Evolutionary conservation across 2,329 filamentous ascomycete species (phyloP), one percentile per base, ranked within the genome.

Genomic region (Claviceps monticola): DNA sequence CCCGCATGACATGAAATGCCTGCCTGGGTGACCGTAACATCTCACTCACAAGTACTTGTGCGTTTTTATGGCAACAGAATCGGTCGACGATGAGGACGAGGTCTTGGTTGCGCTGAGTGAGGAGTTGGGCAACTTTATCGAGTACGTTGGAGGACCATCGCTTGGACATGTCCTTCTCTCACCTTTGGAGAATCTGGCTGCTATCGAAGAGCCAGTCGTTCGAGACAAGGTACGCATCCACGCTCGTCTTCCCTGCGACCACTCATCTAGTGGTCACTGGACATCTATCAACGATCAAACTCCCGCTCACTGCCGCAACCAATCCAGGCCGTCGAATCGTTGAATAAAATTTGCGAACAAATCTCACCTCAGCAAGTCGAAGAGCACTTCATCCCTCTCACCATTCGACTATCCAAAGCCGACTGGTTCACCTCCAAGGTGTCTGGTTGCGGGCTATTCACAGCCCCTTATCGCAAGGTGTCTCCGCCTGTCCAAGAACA

Each of bases 391-490:
- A 91, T 98, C 61, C 93, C 93, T 56, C 84, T 98, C 64, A 90
- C 90, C 54, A 81, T 95, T 64, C 88, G 93, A 66, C 86, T 98
- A 56, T 94, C 93, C 58, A 98, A 97, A 79, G 93, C 93, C 71
- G 93, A 98, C 73, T 98, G 93, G 93, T 98, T 98, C 71, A 98
- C 93, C 53, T 97, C 93, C 58, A 98, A 97, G 74, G 93, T 98
- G 58, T 98, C 93, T 36, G 93, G 91, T 56, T 95, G 91, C 58
- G 93, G 93, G 56, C 84, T 98, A 56, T 98, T 91, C 74, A 93
- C 87, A 66, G 81, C 83, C 48, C 91, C 93, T 58, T 98, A 98
- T 75, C 85, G 83, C 63, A 95, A 94, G 75, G 88, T 93, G 54
- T 85, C 88, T 51, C 79, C 84, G 49, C 78, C 83, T n/a, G 82